Percentiles rank a stretch among this genome's conserved stretches.
phyloP scores from a whole-genome alignment of 108 stramenopile genomes.

The Cyclotella sp. region DNA sequence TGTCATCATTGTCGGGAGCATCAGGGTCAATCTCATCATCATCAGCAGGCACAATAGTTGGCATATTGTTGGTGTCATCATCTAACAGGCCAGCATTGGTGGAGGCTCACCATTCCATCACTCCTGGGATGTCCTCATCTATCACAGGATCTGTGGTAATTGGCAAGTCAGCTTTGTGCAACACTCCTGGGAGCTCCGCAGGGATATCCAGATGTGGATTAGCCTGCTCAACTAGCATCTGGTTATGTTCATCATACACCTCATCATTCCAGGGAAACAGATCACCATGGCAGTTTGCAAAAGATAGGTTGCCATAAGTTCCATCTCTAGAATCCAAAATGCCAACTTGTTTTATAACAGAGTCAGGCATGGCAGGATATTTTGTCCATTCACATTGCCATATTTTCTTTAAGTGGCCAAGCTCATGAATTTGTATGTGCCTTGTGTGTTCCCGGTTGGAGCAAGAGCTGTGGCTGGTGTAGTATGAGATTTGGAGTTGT shows the following conservation, averaged over 20 bases:
- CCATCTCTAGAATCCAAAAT: constrained; percentile 16
- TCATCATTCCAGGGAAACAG: constrained; percentile 9
- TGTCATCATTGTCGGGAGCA: not conserved
- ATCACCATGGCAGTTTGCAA: not conserved
- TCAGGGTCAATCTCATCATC: not conserved
- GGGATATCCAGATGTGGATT: not conserved
- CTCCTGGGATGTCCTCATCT: not conserved
- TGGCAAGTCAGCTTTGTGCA: not conserved
- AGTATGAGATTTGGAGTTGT: constrained; percentile 36
- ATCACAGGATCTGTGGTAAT: not conserved
- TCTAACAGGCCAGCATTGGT: constrained; percentile 2
- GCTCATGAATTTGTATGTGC: constrained; percentile 46
- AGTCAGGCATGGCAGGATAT: constrained; percentile 37
- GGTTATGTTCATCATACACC: constrained; percentile 7
- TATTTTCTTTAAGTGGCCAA: constrained; percentile 31
- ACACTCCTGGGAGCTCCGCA: constrained; percentile 16
- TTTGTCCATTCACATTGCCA: constrained; percentile 28
- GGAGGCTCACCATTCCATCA: not conserved
- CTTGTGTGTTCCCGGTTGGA: no score
- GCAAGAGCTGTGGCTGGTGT: no score
- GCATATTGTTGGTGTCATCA: not conserved
- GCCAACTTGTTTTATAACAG: constrained; percentile 37
- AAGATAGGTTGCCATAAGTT: not conserved
- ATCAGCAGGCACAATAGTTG: not conserved
- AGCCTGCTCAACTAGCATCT: not conserved